Base-by-base conservation (phyloP, 2,329 filamentous ascomycete genomes). In the Leptographium flavum region DNA sequence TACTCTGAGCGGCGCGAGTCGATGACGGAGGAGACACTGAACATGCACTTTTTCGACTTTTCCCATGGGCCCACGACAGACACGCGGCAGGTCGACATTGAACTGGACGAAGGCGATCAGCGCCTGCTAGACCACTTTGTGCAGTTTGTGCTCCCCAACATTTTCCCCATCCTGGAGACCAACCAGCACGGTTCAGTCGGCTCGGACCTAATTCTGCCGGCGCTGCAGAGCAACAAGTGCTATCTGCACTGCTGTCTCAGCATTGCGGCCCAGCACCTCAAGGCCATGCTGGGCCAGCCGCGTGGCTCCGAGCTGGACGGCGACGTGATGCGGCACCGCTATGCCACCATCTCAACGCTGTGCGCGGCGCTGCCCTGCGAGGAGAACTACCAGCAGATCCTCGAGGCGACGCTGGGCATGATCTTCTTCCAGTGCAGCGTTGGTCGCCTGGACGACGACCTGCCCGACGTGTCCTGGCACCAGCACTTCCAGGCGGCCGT, bases 391-490 rank as follows among this genome's bases (percentile, higher is more conserved):
- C 74, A 83, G 48, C 78, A 92, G 61, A 93, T 94, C 55, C 77
- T 96, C 13, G 90, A 96, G 63, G 87, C 90, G 1, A 87, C 88
- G 0, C 73, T 96, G 5, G 87, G 85, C 43, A 87, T 96, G 76
- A 94, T 95, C 60, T 92, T 94, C 67, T 93, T 95, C 68, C 87
- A 94, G 60, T 92, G 84, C 65, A 82, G 86, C 23, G 90, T 96
- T 52, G 90, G 90, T 45, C 78, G 85, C 55, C 79, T 83, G 31
- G 83, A 92, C 55, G 87, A 95, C 58, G 75, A 75, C 39, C 76
- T 95, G 22, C 83, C 86, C 15, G 88, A 96, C 59, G 94, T 96
- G 55, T 81, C 88, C 21, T 98, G 92, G 92, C 85, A 90, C 66
- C 85, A 94, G 60, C 92, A 98, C 68, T 95, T 96, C 67, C 83